Percentiles rank a stretch among this genome's conserved stretches.
These are phyloP conservation scores for Melaleuca quinquenervia DNA, from an alignment of 345 rosid genomes.

Conservation along the genomic window DNA sequence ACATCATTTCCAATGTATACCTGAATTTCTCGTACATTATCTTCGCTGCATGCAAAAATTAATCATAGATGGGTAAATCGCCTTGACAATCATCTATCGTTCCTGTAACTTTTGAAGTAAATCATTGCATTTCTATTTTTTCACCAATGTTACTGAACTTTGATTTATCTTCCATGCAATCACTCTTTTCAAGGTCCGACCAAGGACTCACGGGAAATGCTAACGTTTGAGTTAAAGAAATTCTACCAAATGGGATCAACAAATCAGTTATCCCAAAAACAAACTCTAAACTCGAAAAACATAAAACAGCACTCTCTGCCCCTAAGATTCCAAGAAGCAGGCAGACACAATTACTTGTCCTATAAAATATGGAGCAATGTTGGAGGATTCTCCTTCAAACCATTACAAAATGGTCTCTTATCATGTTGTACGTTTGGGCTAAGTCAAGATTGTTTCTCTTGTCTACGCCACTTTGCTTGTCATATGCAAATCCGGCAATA, in stretches of 20 bases:
- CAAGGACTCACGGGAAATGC: not conserved
- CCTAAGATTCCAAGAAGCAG: not conserved
- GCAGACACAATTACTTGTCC: not conserved
- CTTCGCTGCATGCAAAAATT: not conserved
- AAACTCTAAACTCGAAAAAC: not conserved
- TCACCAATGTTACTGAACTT: not conserved
- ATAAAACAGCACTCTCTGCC: not conserved
- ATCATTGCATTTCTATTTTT: not conserved
- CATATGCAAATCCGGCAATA: not conserved
- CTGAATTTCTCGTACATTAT: not conserved
- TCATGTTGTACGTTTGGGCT: not conserved
- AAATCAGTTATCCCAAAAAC: not conserved
- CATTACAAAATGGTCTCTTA: not conserved
- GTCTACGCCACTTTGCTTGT: not conserved
- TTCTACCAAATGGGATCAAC: not conserved
- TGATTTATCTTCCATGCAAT: not conserved
- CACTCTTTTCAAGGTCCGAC: not conserved
- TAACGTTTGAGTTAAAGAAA: not conserved
- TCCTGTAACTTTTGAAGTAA: not conserved
- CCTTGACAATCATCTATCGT: not conserved
- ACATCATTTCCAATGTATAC: not conserved
- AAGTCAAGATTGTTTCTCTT: not conserved
- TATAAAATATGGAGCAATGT: not conserved
- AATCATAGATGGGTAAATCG: not conserved
- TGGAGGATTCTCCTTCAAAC: not conserved